Base-by-base conservation (phyloP, 768 basidiomycete genomes). In the Mycena polygramma region DNA sequence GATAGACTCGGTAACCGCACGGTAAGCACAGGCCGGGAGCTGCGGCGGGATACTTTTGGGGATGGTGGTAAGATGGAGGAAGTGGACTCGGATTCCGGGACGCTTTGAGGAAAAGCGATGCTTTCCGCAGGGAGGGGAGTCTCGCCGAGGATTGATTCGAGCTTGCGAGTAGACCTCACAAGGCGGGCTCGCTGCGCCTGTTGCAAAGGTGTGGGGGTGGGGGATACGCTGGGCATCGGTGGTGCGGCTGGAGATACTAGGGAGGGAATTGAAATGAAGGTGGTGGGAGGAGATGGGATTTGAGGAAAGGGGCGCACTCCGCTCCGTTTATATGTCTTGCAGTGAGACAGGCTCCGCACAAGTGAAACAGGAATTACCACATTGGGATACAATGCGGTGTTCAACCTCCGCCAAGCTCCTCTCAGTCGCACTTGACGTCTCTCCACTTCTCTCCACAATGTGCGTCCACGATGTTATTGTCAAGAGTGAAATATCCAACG, bases 111-210 rank as follows among this genome's bases (percentile, higher is more conserved):
- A 11, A 55, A 35, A 49, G 66, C 58, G 53, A 46, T 36, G 24
- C 51, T 19, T 66, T 70, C 57, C 19, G 60, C 43, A 64, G 69
- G 57, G 41, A 59, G 26, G 0, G 84, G 84, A 0, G 82, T 82
- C 9, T 81, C 76, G 2, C 91, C 90, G 6, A 91, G 79, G 5
- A 91, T 75, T 19, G 86, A 83, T 14, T 83, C 83, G 35, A 92
- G 83, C 77, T 91, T 91, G 70, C 85, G 83, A 14, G 88, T 86
- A 0, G 89, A 87, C 52, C 87, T 87, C 49, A 90, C 79, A n/a
- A 91, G 85, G 49, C 86, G 87, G 6, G 82, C 72, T 7, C 89
- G 87, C 48, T 90, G 83, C 13, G 82, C 74, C 0, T 76, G 76
- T 22, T 84, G 81, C 39, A 89, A 80, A 79, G 89, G 89, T 30